A percentile compares a stretch with the other conserved stretches of the same genome.
Evolutionary conservation across 345 rosid genomes (phyloP).

Genomic region (Arabis alpina): DNA sequence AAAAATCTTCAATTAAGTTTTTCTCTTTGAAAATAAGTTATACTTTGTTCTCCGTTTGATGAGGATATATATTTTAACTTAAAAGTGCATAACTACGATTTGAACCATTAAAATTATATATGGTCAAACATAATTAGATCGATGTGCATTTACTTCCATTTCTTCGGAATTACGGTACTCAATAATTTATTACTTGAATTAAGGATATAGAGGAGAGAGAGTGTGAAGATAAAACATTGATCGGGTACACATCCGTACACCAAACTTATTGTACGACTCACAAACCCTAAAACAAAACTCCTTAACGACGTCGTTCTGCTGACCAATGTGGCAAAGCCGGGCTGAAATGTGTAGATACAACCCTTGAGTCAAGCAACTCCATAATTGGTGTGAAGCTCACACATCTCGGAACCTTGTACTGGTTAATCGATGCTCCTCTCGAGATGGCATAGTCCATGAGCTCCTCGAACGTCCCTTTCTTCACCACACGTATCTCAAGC

Average conservation of each 20-base stretch:
- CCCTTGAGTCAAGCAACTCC: conserved; percentile 74
- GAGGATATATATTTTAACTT: too few species aligned
- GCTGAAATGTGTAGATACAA: conserved; percentile 71
- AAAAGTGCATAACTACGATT: too few species aligned
- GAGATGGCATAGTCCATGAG: conserved; percentile 91
- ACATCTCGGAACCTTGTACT: conserved; percentile 86
- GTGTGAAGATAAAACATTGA: conserved; percentile 13
- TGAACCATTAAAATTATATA: too few species aligned
- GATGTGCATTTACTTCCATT: too few species aligned
- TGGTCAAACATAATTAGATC: too few species aligned
- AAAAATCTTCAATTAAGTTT: too few species aligned
- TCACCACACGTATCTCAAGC: conserved; percentile 75
- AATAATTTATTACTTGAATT: conserved; percentile 1
- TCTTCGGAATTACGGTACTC: too few species aligned
- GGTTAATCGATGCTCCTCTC: conserved; percentile 88
- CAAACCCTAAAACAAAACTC: conserved; percentile 23
- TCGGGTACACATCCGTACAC: conserved; percentile 36
- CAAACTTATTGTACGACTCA: conserved; percentile 33
- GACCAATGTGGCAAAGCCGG: conserved; percentile 71
- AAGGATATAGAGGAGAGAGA: neutral
- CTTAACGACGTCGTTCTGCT: conserved; percentile 48
- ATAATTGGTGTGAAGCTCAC: conserved; percentile 75
- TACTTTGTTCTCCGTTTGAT: too few species aligned
- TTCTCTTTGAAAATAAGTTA: too few species aligned
- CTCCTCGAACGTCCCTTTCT: conserved; percentile 85